These are phyloP conservation scores for Penicillium sp. DNA, from an alignment of 2,329 filamentous ascomycete species.

Conservation along the genomic window DNA sequence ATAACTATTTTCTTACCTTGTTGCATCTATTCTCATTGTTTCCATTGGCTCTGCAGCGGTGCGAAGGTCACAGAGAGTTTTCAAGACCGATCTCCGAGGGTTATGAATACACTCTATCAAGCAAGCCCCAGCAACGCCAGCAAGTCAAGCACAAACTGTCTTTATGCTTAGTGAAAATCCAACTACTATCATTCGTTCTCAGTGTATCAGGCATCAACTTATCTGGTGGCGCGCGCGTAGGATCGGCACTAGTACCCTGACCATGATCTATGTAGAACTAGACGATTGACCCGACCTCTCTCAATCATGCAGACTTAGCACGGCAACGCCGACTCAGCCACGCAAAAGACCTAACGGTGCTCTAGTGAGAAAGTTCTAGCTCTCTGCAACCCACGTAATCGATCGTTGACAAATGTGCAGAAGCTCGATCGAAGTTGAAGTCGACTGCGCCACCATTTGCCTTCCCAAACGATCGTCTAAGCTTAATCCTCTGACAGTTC, in stretches of 20 bases:
- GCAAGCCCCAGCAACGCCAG: conserved; percentile 3
- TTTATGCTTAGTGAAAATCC: conserved; percentile 13
- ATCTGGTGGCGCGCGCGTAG: conserved; percentile 3
- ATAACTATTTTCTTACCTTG: conserved; percentile 18
- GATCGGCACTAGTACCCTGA: conserved; percentile 9
- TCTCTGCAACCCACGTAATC: conserved; percentile 7
- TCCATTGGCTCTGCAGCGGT: conserved; percentile 19
- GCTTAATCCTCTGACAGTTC: conserved; percentile 4
- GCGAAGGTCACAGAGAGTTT: conserved; percentile 16
- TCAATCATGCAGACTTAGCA: conserved; percentile 5
- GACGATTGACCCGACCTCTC: conserved; percentile 1
- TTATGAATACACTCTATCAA: neutral
- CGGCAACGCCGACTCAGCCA: conserved; percentile 7
- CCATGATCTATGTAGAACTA: conserved; percentile 4
- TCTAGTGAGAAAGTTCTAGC: neutral
- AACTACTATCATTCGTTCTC: conserved; percentile 20
- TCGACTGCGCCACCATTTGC: conserved; percentile 6
- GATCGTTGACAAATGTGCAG: neutral
- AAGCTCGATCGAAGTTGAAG: neutral
- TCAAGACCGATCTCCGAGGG: neutral
- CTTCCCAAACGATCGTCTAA: neutral
- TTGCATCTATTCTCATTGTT: conserved; percentile 16
- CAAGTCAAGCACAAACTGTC: conserved; percentile 6
- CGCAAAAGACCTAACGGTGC: neutral
- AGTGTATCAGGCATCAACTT: conserved; percentile 9